phyloP scores from a whole-genome alignment of 306 rosid genomes.

The Prunus kanzakura region DNA sequence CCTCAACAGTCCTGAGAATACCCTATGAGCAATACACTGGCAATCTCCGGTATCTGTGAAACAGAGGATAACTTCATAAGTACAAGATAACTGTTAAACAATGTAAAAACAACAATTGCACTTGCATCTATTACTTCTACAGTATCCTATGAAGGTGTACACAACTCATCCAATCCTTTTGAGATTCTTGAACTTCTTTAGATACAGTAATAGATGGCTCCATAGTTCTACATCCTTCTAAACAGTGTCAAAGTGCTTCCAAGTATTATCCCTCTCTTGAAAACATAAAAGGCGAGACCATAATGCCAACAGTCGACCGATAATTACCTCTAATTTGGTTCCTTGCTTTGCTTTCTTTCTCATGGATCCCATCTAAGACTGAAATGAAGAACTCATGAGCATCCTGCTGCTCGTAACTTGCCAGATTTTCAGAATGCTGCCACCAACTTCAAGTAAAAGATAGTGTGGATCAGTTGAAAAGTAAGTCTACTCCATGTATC shows the following conservation, averaged over 20 bases:
- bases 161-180: not conserved
- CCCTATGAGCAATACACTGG: conserved; percentile 81
- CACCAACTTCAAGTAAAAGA: conserved; percentile 72
- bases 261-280: not conserved
- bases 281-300: not conserved
- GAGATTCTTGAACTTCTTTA: not conserved
- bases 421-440: conserved; percentile 92
- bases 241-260: not conserved
- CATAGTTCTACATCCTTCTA: too few species aligned
- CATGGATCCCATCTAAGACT: conserved; percentile 81
- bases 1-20: conserved; percentile 74
- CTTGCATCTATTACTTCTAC: not conserved
- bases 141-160: not conserved
- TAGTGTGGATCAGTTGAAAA: conserved; percentile 46
- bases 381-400: conserved; percentile 98
- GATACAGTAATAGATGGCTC: not conserved
- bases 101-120: not conserved
- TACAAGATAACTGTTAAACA: conserved; percentile 18
- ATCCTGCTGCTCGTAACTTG: conserved; percentile 93
- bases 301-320: not conserved
- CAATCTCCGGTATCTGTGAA: conserved; percentile 63
- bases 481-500: conserved; percentile 23
- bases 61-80: conserved; percentile 23
- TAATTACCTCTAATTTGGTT: conserved; percentile 62
- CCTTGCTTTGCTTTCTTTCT: conserved; percentile 50